Evolutionary conservation across 2,329 filamentous ascomycete species (phyloP), one percentile per base, ranked within the genome.

Genomic region (Daldinia sp.): DNA sequence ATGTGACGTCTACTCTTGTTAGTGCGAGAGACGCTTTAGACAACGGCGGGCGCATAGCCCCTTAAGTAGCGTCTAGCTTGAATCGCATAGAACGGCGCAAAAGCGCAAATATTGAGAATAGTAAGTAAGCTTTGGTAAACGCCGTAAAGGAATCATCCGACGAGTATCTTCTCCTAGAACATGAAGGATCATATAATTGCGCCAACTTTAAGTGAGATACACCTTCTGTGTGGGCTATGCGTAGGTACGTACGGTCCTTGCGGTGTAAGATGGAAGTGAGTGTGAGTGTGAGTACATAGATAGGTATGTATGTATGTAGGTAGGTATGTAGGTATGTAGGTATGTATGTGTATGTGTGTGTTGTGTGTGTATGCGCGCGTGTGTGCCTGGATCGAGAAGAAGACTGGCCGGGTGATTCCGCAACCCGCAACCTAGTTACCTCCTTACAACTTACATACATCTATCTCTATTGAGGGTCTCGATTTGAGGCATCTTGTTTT

Each of bases 371-470:
- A 45, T 30, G 45, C 41, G 47, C 27, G 58, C 58, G 61, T 59
- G 61, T 66, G 64, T 62, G 63, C 67, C 62, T 67, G 56, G 65
- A 62, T 68, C 57, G 47, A 53, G 52, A 54, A 34, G 57, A 48
- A 62, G 51, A 17, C 69, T 68, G 70, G 23, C 69, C 69, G 70
- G 70, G 58, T 72, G 66, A 70, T 69, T 72, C 70, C 70, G 69
- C 50, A 62, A 61, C 39, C 70, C 70, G 69, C 50, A 62, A 61
- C 39, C 15, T 15, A 45, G 39, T 15, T 45, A 45, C 39, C 39
- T 43, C 21, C 3, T 15, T 43, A 21, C 19, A 43, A 43, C 39
- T 15, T 13, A 43, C 25, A 11, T 43, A 23, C 25, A 43, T 13
- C 5, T 43, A 43, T 4, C 35, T 10, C n/a, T n/a, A n/a, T n/a